These are phyloP conservation scores for Leishmania tarentolae DNA, from an alignment of 208 protist species.

Conservation along the genomic window DNA sequence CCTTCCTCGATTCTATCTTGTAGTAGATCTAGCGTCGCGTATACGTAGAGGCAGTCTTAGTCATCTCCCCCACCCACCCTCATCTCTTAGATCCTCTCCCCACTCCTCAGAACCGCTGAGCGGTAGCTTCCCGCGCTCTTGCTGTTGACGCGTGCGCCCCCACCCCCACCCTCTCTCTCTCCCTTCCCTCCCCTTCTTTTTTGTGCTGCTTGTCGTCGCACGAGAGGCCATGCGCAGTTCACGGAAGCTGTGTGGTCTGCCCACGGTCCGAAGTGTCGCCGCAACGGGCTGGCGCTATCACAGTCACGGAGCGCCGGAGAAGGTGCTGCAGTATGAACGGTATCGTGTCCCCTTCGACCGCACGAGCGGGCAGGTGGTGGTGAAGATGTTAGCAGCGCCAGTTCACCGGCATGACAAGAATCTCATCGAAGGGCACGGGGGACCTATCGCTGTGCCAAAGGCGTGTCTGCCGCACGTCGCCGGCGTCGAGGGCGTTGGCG, in stretches of 20 bases:
- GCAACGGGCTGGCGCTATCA: constrained; percentile 89
- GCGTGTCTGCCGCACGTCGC: constrained; percentile 60
- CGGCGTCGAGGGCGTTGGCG: constrained; percentile 95
- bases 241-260: constrained; percentile 27
- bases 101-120: background rate
- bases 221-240: constrained; percentile 19
- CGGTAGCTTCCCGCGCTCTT: background rate
- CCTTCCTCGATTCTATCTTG: background rate
- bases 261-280: constrained; percentile 76
- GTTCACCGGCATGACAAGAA: constrained; percentile 97
- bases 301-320: constrained; percentile 66
- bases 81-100: background rate
- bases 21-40: background rate
- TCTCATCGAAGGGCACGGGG: constrained; percentile 92
- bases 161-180: too few relatives aligned
- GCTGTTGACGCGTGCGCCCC: too few relatives aligned
- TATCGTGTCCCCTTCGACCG: constrained; percentile 88
- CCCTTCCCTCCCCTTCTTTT: background rate
- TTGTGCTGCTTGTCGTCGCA: background rate
- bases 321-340: constrained; percentile 86
- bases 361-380: constrained; percentile 81
- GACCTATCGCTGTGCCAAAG: constrained; percentile 28
- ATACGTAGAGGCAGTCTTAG: background rate
- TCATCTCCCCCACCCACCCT: background rate
- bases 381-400: constrained; percentile 96